Evolutionary conservation across 176 grass and related monocot genomes (phyloP), one percentile per base, ranked within the genome.

Genomic region (Oryza rufipogon): DNA sequence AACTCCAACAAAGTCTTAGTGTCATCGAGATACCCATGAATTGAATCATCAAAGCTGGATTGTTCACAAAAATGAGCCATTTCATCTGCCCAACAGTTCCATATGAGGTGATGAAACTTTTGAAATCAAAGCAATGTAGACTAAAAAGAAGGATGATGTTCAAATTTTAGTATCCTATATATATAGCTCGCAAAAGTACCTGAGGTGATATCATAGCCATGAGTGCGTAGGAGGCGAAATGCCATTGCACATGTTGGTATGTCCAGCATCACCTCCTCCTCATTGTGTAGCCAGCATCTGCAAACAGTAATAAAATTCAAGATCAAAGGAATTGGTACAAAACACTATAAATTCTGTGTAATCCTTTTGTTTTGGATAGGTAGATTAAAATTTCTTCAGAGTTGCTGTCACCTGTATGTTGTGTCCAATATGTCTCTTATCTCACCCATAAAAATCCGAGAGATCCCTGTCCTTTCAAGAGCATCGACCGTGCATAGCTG

Each of bases 11-110:
- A 44, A 32, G 89, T 86, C 73, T 86, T 80, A 72, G 92, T 84
- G 80, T 97, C 89, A 88, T 86, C 85, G 36, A 97, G 70, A 77
- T 97, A 80, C 54, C 91, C 91, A 84, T 94, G 68, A 79, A 88
- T 32, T 84, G 94, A 92, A 84, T 88, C 48, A 65, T 19, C 26
- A 48, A 94, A 97, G 69, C 36, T 82, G 15, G 64, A 74, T 34
- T 23, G 28, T 47, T 92, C 85, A 34, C 42, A 64, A 84, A 94
- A 78, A 73, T 82, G 82, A 52, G 36, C 77, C 44, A 97, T 64
- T 11, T 78, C 77, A 94, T 88, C 94, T 97, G 86, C 66, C 54
- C 19, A 1, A 78, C 22, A 90, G 56, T 34, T 46, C 5, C 68
- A 60, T 46, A 58, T 19, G 36, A 12, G n/a, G 34, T 76, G 36